Percentiles rank a stretch among this genome's conserved stretches.
These are phyloP conservation scores for Cochlearia excelsa DNA, from an alignment of 345 rosid species.

Conservation along the genomic window DNA sequence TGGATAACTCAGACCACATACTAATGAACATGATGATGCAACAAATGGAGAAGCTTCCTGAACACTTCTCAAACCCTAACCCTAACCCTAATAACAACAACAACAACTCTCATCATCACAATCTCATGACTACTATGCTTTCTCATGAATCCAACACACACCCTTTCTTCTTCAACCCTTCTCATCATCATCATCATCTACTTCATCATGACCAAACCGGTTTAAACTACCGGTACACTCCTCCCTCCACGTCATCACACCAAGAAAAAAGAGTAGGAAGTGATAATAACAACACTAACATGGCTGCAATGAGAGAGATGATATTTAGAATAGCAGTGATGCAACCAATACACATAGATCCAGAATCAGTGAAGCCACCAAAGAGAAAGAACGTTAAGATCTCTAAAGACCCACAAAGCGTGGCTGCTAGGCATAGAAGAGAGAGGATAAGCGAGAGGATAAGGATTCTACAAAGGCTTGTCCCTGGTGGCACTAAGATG, in stretches of 20 bases:
- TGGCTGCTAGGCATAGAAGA: conserved; percentile 88
- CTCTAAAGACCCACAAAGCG: conserved; percentile 93
- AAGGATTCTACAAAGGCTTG: conserved; percentile 81
- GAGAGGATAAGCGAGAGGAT: conserved; percentile 87
- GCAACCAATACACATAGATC: conserved; percentile 86
- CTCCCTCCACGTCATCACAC: conserved; percentile 24
- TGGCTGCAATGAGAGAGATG: conserved; percentile 81
- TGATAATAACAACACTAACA: conserved; percentile 26
- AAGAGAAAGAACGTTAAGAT: conserved; percentile 81
- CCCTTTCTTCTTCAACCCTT: conserved; percentile 18
- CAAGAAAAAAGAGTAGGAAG: conserved; percentile 19
- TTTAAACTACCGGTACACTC: conserved; percentile 23
- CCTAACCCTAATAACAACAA: conserved; percentile 26
- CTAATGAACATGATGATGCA: conserved; percentile 54
- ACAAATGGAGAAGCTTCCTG: conserved; percentile 61
- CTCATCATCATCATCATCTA: conserved; percentile 34
- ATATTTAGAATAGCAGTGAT: conserved; percentile 86
- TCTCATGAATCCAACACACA: conserved; percentile 30
- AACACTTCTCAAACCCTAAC: conserved; percentile 39
- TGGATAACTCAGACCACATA: conserved; percentile 31
- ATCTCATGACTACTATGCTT: not conserved
- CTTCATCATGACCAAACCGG: conserved; percentile 33
- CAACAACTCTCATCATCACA: conserved; percentile 1
- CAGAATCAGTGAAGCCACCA: conserved; percentile 78
- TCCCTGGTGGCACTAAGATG: conserved; percentile 94